A percentile compares a stretch with the other conserved stretches of the same genome.
These are phyloP conservation scores for Eimeria nieschulzi DNA, from an alignment of 169 alveolate species.

Conservation along the genomic window DNA sequence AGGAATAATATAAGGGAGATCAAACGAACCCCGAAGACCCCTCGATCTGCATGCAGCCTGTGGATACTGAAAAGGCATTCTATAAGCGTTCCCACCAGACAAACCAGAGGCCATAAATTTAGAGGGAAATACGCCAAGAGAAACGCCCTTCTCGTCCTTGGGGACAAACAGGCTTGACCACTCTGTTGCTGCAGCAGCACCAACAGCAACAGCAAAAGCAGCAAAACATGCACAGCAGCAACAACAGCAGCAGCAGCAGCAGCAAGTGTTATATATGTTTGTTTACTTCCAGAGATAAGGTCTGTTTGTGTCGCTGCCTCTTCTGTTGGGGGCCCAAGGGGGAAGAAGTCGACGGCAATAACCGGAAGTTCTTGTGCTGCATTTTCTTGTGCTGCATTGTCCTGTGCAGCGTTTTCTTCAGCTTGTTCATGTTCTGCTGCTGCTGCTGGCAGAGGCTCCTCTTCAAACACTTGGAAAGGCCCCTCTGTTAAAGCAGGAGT, in stretches of 20 bases:
- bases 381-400: too few relatives aligned
- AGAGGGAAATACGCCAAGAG: background rate
- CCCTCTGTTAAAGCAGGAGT: background rate
- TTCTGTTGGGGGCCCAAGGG: conserved; percentile 13
- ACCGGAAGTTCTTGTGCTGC: background rate
- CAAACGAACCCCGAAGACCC: background rate
- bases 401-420: background rate
- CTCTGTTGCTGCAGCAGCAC: background rate
- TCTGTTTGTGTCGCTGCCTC: background rate
- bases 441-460: background rate
- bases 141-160: too few relatives aligned
- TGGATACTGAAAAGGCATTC: background rate
- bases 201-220: background rate
- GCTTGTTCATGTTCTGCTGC: background rate
- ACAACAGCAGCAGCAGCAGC: background rate
- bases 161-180: too few relatives aligned
- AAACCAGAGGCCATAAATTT: background rate
- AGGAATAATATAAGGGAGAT: conserved; percentile 13
- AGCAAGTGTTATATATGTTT: background rate
- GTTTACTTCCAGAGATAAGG: background rate
- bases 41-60: too few relatives aligned
- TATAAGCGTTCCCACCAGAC: background rate
- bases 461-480: background rate
- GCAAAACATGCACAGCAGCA: background rate
- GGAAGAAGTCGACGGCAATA: conserved; percentile 37